Evolutionary conservation across 1,139 yeast species (phyloP).

Genomic region (Pichia sp.): DNA sequence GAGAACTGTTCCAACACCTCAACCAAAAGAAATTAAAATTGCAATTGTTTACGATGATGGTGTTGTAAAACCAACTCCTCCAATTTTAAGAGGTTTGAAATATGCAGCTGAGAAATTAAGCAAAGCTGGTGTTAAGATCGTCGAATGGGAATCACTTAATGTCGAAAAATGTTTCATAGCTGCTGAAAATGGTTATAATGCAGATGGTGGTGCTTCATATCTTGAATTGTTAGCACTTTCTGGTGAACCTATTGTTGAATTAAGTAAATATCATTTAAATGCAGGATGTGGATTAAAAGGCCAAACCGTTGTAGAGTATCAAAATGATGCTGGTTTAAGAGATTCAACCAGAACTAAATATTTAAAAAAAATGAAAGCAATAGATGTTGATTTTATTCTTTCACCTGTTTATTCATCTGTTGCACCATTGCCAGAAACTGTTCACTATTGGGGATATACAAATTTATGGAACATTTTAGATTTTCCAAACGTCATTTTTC

Average conservation of each 20-base stretch:
- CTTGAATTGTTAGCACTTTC: constrained; percentile 40
- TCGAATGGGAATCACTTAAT: constrained; percentile 48
- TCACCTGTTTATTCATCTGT: constrained; percentile 63
- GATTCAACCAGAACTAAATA: constrained; percentile 47
- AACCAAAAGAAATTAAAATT: constrained; percentile 37
- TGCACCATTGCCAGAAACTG: constrained; percentile 58
- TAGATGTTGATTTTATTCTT: constrained; percentile 57
- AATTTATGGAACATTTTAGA: constrained; percentile 58
- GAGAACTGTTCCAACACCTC: constrained; percentile 43
- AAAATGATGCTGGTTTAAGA: constrained; percentile 39
- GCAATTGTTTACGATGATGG: constrained; percentile 44
- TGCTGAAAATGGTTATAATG: constrained; percentile 41
- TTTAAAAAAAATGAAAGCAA: constrained; percentile 40
- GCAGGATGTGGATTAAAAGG: constrained; percentile 50
- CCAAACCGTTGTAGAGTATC: constrained; percentile 36
- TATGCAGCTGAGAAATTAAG: constrained; percentile 40
- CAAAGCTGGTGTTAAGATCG: constrained; percentile 53
- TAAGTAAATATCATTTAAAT: constrained; percentile 47
- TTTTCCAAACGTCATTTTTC: constrained; percentile 52
- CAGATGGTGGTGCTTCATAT: constrained; percentile 53
- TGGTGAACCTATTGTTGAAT: constrained; percentile 55
- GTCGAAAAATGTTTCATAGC: constrained; percentile 43
- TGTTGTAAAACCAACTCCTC: constrained; percentile 53
- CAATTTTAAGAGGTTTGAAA: constrained; percentile 50
- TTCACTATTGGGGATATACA: constrained; percentile 73